A percentile compares a stretch with the other conserved stretches of the same genome.
Conservation (phyloP, 345 rosid species). For the Gossypium anomalum region DNA sequence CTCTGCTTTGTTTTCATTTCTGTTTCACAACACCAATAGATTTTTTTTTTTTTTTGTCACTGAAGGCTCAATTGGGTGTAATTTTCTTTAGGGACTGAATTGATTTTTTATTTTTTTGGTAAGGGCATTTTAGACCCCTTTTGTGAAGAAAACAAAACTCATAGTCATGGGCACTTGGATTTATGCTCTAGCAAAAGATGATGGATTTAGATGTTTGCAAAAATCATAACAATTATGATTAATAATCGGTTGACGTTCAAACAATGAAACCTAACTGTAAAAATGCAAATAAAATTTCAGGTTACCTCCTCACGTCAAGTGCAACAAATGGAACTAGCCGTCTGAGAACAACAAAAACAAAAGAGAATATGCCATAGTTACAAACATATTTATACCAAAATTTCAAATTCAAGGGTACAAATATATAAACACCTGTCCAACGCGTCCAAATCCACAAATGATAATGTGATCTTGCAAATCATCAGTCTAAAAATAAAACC, state of each 20-base stretch:
- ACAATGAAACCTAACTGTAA: not conserved
- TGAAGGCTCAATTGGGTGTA: no score
- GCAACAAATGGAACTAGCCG: conserved; percentile 95
- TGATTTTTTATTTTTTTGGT: no score
- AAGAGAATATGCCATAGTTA: conserved; percentile 2
- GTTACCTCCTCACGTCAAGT: conserved; percentile 88
- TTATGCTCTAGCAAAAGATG: not conserved
- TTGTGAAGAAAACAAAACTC: no score
- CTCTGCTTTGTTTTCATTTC: no score
- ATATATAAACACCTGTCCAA: conserved; percentile 70
- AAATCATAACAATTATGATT: not conserved
- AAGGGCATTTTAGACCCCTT: no score
- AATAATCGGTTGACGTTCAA: not conserved
- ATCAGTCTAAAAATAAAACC: conserved; percentile 65
- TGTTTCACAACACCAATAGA: no score
- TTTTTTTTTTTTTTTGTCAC: no score
- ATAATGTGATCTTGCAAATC: conserved; percentile 95
- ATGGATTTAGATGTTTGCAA: not conserved
- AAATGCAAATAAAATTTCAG: not conserved
- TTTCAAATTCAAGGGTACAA: conserved; percentile 3
- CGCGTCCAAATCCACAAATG: conserved; percentile 95
- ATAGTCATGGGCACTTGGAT: not conserved
- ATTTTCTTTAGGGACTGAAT: no score
- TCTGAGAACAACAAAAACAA: conserved; percentile 36
- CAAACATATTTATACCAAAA: conserved; percentile 7